Conservation (phyloP, 116 monocot genomes). For the Phalaenopsis hybrid region DNA sequence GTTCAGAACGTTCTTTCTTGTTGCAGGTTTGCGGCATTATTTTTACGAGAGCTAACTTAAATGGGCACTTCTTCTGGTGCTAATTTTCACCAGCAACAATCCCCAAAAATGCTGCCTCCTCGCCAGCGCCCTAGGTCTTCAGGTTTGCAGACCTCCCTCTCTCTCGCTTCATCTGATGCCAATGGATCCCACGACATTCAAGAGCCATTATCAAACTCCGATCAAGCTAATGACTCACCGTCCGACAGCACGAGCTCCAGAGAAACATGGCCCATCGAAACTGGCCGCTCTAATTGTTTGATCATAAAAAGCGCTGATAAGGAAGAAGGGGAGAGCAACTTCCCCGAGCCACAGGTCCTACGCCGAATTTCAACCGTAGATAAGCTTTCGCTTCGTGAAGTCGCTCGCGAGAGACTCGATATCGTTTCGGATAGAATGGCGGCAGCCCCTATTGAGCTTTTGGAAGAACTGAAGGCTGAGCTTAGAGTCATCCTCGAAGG, state of each 20-base stretch:
- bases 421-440: slow-evolving; percentile 60
- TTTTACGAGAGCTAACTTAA: neutral
- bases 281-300: slow-evolving; percentile 22
- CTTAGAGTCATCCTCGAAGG: slow-evolving; percentile 79
- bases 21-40: neutral
- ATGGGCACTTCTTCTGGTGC: slow-evolving; percentile 86
- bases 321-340: slow-evolving; percentile 51
- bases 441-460: slow-evolving; percentile 60
- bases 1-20: neutral
- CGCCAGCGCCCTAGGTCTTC: slow-evolving; percentile 49
- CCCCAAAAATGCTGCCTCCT: slow-evolving; percentile 70
- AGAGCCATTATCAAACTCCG: slow-evolving; percentile 63
- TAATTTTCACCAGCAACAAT: slow-evolving; percentile 57
- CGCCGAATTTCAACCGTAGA: slow-evolving; percentile 41
- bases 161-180: slow-evolving; percentile 56
- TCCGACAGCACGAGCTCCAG: slow-evolving; percentile 86
- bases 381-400: slow-evolving; percentile 60
- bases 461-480: slow-evolving; percentile 79
- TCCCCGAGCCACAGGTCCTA: slow-evolving; percentile 44
- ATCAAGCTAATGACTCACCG: slow-evolving; percentile 66
- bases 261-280: slow-evolving; percentile 89
- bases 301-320: slow-evolving; percentile 41
- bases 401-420: slow-evolving; percentile 67
- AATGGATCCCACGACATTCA: slow-evolving; percentile 33
- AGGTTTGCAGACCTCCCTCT: slow-evolving; percentile 48